Percentiles rank a stretch among this genome's conserved stretches.
These are phyloP conservation scores for Halophytophthora polymorphica DNA, from an alignment of 352 stramenopile genomes.

Conservation along the genomic window DNA sequence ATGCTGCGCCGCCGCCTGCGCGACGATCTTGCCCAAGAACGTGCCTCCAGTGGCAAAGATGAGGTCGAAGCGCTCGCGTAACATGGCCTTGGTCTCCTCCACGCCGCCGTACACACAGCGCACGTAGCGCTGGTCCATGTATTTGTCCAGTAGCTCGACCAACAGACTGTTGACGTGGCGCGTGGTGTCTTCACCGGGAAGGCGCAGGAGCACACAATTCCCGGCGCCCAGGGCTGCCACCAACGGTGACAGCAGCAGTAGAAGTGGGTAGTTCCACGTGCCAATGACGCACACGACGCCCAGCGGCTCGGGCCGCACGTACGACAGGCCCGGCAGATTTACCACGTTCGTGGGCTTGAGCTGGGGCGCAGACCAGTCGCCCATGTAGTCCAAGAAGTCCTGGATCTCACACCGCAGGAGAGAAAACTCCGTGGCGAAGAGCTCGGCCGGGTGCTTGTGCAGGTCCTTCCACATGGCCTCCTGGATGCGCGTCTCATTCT, in stretches of 20 bases:
- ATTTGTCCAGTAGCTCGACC: constrained; percentile 62
- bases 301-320: constrained; percentile 67
- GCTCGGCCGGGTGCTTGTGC: constrained; percentile 71
- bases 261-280: constrained; percentile 93
- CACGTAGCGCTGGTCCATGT: constrained; percentile 74
- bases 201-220: constrained; percentile 92
- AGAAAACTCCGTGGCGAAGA: constrained; percentile 47
- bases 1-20: constrained; percentile 86
- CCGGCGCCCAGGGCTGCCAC: constrained; percentile 83
- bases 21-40: constrained; percentile 89
- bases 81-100: constrained; percentile 77
- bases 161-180: constrained; percentile 49
- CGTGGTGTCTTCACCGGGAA: constrained; percentile 86
- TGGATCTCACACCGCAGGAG: constrained; percentile 67
- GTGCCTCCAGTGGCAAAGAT: constrained; percentile 80
- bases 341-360: constrained; percentile 44
- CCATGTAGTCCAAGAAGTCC: constrained; percentile 72
- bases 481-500: constrained; percentile 43
- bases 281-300: constrained; percentile 88
- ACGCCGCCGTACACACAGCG: constrained; percentile 83
- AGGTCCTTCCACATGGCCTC: constrained; percentile 65
- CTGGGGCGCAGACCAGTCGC: constrained; percentile 58
- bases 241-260: constrained; percentile 73
- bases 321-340: constrained; percentile 57
- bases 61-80: constrained; percentile 76